Percentiles rank a stretch among this genome's conserved stretches.
These are phyloP conservation scores for Erysimum cheiranthoides DNA, from an alignment of 345 rosid species.

Conservation along the genomic window DNA sequence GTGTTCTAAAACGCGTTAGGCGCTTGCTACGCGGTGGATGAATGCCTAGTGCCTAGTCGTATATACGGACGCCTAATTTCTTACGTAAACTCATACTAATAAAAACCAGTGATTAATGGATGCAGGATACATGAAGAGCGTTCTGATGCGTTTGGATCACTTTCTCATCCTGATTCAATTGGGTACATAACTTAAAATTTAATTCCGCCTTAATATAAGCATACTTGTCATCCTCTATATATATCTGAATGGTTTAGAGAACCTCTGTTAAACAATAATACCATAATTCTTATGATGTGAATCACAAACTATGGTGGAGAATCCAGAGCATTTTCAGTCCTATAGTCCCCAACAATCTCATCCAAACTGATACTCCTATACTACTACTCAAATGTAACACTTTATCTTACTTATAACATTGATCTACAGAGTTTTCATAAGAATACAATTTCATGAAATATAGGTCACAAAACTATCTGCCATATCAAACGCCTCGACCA, in stretches of 20 bases:
- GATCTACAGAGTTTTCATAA: not conserved
- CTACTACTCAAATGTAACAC: not conserved
- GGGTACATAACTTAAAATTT: not conserved
- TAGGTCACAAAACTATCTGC: not conserved
- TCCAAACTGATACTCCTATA: not conserved
- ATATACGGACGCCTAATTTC: too few relatives aligned
- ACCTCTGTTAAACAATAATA: not conserved
- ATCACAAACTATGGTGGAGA: not conserved
- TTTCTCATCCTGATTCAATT: not conserved
- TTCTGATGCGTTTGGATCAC: not conserved
- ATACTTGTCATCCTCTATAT: not conserved
- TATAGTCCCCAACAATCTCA: not conserved
- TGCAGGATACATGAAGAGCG: constrained; percentile 3
- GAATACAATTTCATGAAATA: constrained; percentile 7
- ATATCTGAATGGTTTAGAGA: not conserved
- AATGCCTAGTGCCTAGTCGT: too few relatives aligned
- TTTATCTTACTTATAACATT: not conserved
- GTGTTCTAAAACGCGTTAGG: too few relatives aligned
- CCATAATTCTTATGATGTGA: not conserved
- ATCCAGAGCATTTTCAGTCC: not conserved
- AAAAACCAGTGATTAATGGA: not conserved
- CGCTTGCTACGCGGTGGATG: too few relatives aligned
- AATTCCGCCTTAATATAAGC: not conserved
- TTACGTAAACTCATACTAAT: not conserved
- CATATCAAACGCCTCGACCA: not conserved